phyloP scores from a whole-genome alignment of 2,329 filamentous ascomycete genomes.

The Verticillium albo-atrum region DNA sequence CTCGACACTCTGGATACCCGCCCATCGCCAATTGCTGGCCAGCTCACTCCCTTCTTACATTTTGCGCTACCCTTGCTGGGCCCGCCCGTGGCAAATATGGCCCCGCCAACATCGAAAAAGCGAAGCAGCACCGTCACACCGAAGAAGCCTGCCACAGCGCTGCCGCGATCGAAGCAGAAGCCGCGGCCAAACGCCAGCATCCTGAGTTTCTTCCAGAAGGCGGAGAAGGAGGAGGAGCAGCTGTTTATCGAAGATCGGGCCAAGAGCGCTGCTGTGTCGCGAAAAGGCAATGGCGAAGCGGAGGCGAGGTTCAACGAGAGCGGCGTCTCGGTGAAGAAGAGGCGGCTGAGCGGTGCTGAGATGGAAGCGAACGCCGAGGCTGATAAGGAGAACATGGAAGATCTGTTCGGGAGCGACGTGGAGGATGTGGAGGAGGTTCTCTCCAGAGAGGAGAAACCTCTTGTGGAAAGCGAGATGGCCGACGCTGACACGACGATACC shows the following conservation, averaged over 20 bases:
- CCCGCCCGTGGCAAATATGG: conserved; percentile 4
- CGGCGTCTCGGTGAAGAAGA: conserved; percentile 32
- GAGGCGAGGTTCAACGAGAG: conserved; percentile 27
- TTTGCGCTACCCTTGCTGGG: background rate
- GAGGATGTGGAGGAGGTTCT: background rate
- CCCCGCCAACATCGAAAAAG: conserved; percentile 9
- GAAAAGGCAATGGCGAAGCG: background rate
- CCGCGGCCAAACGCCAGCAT: conserved; percentile 59
- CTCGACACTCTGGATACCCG: background rate
- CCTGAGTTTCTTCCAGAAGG: conserved; percentile 71
- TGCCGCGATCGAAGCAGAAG: conserved; percentile 24
- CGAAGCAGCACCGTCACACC: conserved; percentile 8
- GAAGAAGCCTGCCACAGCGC: conserved; percentile 7
- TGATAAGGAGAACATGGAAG: background rate
- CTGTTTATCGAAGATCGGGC: conserved; percentile 43
- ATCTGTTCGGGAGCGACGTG: background rate
- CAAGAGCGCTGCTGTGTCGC: background rate
- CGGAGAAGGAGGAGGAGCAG: conserved; percentile 52
- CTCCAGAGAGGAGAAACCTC: background rate
- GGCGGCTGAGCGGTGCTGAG: conserved; percentile 30
- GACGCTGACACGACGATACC: background rate
- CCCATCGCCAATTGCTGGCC: background rate
- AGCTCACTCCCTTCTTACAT: background rate
- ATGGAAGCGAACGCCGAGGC: conserved; percentile 2
- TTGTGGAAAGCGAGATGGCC: background rate